Evolutionary conservation across 2,329 filamentous ascomycete species (phyloP), one percentile per base, ranked within the genome.

Genomic region (Immersiporthe knoxdaviesiana): DNA sequence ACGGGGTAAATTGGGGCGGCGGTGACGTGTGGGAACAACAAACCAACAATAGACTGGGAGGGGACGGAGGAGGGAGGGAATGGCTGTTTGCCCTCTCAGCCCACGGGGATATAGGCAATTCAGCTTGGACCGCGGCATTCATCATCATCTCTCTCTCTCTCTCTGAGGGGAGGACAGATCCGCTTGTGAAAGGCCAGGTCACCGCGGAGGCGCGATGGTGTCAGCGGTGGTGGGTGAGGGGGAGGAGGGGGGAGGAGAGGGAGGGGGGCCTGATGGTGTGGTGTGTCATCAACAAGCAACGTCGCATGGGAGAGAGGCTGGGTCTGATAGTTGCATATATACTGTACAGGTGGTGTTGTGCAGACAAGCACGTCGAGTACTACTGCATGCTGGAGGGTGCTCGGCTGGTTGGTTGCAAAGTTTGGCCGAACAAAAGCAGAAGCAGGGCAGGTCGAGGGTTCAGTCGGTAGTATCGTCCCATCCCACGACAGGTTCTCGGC

Each of bases 251-350:
- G n/a, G n/a, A n/a, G n/a, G n/a, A n/a, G n/a, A n/a, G n/a, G n/a
- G n/a, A n/a, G n/a, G n/a, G n/a, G n/a, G n/a, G n/a, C n/a, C n/a
- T n/a, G n/a, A n/a, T 41, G 37, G 41, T 21, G 41, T 44, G 44
- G 44, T 47, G 44, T 47, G 44, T 47, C 44, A 47, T 47, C 44
- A n/a, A 47, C 27, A 35, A 35, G 65, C 56, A 52, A 65, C 52
- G 56, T 35, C 58, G 16, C 27, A 24, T 68, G 37, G 35, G 35
- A 39, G 11, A 68, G 68, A 70, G 65, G 66, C 54, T 58, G 68
- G 41, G 18, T 60, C n/a, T n/a, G n/a, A n/a, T 60, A 7, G 35
- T 21, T 54, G 41, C 30, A 47, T 63, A 39, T 52, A 54, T 52
- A 54, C n/a, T 7, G 37, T 39, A 39, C 8, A 35, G 4, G 35